phyloP scores from a whole-genome alignment of 129 eudicot species.

The Artemisia argyi region DNA sequence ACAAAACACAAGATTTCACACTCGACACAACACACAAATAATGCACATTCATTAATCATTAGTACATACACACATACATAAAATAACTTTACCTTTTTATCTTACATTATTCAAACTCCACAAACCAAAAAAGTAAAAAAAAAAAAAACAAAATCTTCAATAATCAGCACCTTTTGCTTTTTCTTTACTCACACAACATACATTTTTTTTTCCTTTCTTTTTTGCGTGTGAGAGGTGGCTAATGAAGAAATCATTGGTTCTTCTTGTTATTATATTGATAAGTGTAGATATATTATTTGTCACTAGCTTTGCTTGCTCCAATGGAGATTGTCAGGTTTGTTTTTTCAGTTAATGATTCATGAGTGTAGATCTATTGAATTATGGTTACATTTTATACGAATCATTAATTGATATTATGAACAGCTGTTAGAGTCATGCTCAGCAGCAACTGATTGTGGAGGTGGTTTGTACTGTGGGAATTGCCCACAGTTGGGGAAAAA shows the following conservation, averaged over 20 bases:
- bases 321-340: slow-evolving; percentile 70
- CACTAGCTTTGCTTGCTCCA: slow-evolving; percentile 56
- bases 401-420: neutral
- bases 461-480: slow-evolving; percentile 89
- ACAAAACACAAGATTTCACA: slow-evolving; percentile 22
- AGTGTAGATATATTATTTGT: slow-evolving; percentile 29
- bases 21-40: slow-evolving; percentile 5
- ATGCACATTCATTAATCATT: neutral
- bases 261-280: slow-evolving; percentile 20
- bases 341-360: neutral
- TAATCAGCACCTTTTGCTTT: slow-evolving; percentile 23
- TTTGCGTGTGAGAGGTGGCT: neutral
- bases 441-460: slow-evolving; percentile 74
- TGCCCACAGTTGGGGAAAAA: slow-evolving; percentile 67
- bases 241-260: slow-evolving; percentile 42
- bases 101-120: slow-evolving; percentile 7
- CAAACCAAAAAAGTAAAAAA: neutral
- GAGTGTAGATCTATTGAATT: slow-evolving; percentile 27
- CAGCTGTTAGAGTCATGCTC: slow-evolving; percentile 91
- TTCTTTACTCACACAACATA: neutral
- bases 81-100: slow-evolving; percentile 30
- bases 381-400: slow-evolving; percentile 15
- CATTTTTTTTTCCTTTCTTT: neutral
- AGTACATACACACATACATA: neutral
- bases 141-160: neutral